These are phyloP conservation scores for Nitzschia sp. DNA, from an alignment of 108 stramenopile genomes.

Conservation along the genomic window DNA sequence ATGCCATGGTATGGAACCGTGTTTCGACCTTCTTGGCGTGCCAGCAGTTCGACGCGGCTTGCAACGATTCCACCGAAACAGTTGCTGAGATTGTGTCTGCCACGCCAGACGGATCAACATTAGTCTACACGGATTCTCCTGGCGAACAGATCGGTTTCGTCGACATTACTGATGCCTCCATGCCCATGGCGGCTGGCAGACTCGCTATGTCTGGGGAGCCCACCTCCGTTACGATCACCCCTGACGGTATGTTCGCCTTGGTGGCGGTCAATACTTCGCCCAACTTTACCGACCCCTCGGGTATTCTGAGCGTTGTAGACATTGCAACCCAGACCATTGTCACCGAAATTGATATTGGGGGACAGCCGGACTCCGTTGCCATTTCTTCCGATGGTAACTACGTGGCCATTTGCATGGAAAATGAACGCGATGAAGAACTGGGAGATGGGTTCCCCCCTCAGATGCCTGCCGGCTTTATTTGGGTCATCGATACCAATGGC, in stretches of 20 bases:
- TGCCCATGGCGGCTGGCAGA: conserved; percentile 39
- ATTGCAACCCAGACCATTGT: conserved; percentile 31
- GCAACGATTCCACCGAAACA: conserved; percentile 42
- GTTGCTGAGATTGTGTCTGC: conserved; percentile 50
- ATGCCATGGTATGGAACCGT: conserved; percentile 23
- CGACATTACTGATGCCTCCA: conserved; percentile 53
- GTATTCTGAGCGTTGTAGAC: conserved; percentile 44
- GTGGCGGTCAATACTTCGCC: conserved; percentile 58
- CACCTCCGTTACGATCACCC: conserved; percentile 48
- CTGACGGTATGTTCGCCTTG: conserved; percentile 31
- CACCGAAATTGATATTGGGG: conserved; percentile 38
- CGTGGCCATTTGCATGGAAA: conserved; percentile 66
- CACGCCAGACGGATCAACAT: conserved; percentile 43
- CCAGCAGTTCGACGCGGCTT: conserved; percentile 33
- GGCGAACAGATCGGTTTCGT: conserved; percentile 47
- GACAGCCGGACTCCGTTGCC: conserved; percentile 66
- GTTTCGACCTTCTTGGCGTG: conserved; percentile 42
- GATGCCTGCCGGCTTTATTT: conserved; percentile 54
- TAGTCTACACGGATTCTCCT: conserved; percentile 53
- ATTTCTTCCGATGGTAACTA: conserved; percentile 43
- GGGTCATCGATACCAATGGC: conserved; percentile 26
- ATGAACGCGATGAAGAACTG: conserved; percentile 66
- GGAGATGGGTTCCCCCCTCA: conserved; percentile 49
- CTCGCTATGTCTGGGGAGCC: conserved; percentile 63
- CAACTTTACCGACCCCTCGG: conserved; percentile 45